These are phyloP conservation scores for Zoysia pacifica DNA, from an alignment of 176 grass and related monocot genomes.

Conservation along the genomic window DNA sequence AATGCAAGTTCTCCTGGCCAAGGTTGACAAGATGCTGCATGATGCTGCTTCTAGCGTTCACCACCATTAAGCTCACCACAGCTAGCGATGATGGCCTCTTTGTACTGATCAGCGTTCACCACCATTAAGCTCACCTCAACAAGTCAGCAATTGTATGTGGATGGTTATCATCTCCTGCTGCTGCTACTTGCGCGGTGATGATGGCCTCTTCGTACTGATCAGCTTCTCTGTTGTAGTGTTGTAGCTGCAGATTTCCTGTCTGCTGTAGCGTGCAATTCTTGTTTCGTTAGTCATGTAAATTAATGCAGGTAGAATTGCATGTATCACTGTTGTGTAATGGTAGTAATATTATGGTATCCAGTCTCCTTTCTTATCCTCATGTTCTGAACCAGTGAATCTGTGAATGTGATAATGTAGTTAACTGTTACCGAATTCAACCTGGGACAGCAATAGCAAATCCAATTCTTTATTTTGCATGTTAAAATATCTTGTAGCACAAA, in stretches of 20 bases:
- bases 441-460: not conserved
- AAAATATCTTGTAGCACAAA: not conserved
- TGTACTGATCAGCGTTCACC: not conserved
- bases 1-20: conserved; percentile 71
- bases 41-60: conserved; percentile 9
- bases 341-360: conserved; percentile 8
- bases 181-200: not conserved
- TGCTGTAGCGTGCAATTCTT: not conserved
- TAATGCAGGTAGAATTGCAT: not conserved
- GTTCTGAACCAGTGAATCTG: not conserved
- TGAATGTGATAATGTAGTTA: not conserved
- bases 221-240: not conserved
- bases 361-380: not conserved
- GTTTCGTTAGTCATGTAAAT: conserved; percentile 10
- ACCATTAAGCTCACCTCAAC: conserved; percentile 4
- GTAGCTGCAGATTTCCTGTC: not conserved
- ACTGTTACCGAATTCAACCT: conserved; percentile 1
- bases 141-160: not conserved
- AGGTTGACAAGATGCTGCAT: conserved; percentile 68
- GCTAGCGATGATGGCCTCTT: no score
- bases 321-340: not conserved
- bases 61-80: conserved; percentile 9
- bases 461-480: not conserved
- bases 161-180: not conserved
- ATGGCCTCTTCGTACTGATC: not conserved